phyloP scores from a whole-genome alignment of 208 protist species.

The Trypanosoma melophagium region DNA sequence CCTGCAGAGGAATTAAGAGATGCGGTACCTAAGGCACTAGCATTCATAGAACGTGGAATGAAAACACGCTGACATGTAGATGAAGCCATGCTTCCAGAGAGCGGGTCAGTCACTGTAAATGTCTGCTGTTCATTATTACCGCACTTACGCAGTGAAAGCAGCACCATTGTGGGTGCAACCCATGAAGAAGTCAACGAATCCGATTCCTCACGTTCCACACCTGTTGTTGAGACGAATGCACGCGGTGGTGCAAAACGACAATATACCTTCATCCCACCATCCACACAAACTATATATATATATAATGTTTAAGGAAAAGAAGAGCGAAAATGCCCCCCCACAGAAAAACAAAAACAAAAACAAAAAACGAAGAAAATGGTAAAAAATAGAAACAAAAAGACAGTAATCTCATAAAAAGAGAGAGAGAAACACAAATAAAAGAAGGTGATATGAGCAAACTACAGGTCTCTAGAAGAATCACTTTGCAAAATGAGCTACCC shows the following conservation, averaged over 20 bases:
- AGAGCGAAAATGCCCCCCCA: neutral
- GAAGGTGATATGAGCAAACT: neutral
- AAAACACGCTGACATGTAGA: constrained; percentile 21
- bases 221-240: neutral
- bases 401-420: neutral
- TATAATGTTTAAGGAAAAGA: too few species aligned
- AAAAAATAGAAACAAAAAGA: constrained; percentile 13
- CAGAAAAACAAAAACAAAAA: constrained; percentile 22
- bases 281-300: too few species aligned
- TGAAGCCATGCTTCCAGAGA: constrained; percentile 6
- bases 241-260: constrained; percentile 51
- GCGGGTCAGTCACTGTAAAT: constrained; percentile 13
- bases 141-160: constrained; percentile 23
- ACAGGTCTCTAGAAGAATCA: neutral
- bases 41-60: neutral
- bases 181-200: neutral
- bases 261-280: constrained; percentile 49
- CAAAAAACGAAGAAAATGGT: constrained; percentile 16
- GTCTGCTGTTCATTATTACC: neutral
- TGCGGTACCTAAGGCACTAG: neutral
- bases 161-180: constrained; percentile 17
- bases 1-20: neutral
- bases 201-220: neutral
- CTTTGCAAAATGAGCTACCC: too few species aligned
- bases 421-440: neutral